Percentiles rank a stretch among this genome's conserved stretches.
phyloP scores from a whole-genome alignment of 768 basidiomycete genomes.

The Lentinula sp. region DNA sequence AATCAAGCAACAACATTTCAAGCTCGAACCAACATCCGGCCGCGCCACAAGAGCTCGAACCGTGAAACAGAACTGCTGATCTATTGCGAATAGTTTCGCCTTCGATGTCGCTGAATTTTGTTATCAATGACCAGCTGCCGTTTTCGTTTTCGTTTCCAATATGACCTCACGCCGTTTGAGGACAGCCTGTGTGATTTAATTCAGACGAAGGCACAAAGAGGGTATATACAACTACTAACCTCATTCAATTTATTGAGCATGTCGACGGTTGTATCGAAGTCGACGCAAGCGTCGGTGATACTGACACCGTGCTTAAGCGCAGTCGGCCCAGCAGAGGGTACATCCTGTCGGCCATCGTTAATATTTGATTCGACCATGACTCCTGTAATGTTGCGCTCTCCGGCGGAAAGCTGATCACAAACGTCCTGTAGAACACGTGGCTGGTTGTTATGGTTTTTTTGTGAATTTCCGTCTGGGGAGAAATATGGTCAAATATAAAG shows the following conservation, averaged over 20 bases:
- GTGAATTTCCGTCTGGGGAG: constrained; percentile 85
- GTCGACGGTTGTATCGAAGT: constrained; percentile 71
- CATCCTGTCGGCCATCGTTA: constrained; percentile 85
- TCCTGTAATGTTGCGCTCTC: constrained; percentile 73
- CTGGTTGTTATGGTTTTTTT: constrained; percentile 92
- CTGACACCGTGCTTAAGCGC: constrained; percentile 75
- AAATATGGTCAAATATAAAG: background rate
- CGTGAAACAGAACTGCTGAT: background rate
- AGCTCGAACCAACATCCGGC: too few species aligned
- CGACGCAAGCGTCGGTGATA: constrained; percentile 90
- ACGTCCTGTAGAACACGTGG: constrained; percentile 71
- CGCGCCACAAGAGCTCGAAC: background rate
- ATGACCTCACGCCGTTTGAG: constrained; percentile 34
- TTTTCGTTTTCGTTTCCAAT: constrained; percentile 31
- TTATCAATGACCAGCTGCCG: constrained; percentile 17
- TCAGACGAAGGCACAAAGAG: background rate
- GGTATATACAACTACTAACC: constrained; percentile 16
- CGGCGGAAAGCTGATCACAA: constrained; percentile 67
- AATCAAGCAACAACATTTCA: background rate
- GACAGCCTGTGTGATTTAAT: constrained; percentile 26
- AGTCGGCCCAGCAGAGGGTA: constrained; percentile 64
- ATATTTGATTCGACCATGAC: constrained; percentile 98
- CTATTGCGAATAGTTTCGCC: background rate
- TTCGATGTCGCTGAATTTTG: background rate
- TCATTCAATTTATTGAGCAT: constrained; percentile 73